Evolutionary conservation across 768 basidiomycete genomes (phyloP).

Genomic region (Rhodotorula taiwanensis): DNA sequence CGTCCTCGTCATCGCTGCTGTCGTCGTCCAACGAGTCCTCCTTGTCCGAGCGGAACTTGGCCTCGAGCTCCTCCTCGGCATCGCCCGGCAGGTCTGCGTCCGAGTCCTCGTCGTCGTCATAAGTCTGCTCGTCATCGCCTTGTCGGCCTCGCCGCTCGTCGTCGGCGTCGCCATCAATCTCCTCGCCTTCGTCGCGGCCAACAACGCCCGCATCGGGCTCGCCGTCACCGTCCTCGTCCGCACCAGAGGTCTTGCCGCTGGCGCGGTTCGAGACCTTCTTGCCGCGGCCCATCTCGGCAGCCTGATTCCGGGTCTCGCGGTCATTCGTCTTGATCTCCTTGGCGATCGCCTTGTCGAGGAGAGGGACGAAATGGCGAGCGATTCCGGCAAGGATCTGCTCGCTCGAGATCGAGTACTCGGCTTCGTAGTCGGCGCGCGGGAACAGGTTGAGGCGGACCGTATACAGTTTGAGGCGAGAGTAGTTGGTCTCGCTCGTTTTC

Average conservation of each 20-base stretch:
- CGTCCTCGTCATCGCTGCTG: constrained; percentile 42
- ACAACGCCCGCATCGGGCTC: constrained; percentile 56
- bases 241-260: constrained; percentile 40
- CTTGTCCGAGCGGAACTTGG: constrained; percentile 39
- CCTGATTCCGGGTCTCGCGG: constrained; percentile 68
- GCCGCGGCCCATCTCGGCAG: constrained; percentile 61
- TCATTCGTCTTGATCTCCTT: constrained; percentile 78
- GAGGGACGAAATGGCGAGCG: constrained; percentile 65
- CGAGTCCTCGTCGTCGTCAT: constrained; percentile 61
- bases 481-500: constrained; percentile 50
- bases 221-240: constrained; percentile 51
- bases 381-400: constrained; percentile 67
- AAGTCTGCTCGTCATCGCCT: constrained; percentile 65
- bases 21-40: constrained; percentile 36
- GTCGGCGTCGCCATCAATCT: constrained; percentile 75
- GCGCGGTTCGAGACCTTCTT: constrained; percentile 59
- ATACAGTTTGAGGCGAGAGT: constrained; percentile 69
- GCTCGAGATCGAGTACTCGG: constrained; percentile 71
- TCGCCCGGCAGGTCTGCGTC: constrained; percentile 41
- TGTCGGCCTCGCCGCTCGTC: constrained; percentile 67
- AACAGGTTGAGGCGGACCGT: constrained; percentile 76
- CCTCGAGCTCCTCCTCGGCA: constrained; percentile 44
- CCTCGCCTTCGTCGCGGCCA: constrained; percentile 49
- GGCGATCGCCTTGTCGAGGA: constrained; percentile 76
- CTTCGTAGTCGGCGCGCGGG: constrained; percentile 70